Conservation (phyloP, 345 rosid species). For the Eucalyptus marginata region DNA sequence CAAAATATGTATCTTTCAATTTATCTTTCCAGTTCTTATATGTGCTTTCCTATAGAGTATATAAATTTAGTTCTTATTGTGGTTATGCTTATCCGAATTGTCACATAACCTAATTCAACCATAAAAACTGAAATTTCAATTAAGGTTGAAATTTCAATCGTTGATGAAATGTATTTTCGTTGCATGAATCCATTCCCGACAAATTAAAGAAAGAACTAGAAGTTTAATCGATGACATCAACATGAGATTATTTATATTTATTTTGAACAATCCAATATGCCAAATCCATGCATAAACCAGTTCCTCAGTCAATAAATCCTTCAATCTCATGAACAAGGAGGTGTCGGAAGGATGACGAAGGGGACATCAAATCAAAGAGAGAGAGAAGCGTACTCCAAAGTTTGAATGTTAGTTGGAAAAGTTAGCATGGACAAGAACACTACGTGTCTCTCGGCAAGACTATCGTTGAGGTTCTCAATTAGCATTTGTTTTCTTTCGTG, state of each 20-base stretch:
- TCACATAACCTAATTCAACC: not conserved
- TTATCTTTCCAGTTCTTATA: not conserved
- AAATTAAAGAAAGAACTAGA: not conserved
- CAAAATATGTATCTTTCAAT: not conserved
- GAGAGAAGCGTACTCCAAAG: not conserved
- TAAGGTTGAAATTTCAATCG: fast-evolving
- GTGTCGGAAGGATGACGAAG: not conserved
- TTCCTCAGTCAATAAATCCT: not conserved
- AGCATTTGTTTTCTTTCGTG: too few relatives aligned
- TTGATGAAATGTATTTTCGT: not conserved
- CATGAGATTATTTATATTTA: not conserved
- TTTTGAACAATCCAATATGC: not conserved
- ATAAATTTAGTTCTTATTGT: not conserved
- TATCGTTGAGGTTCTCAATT: not conserved
- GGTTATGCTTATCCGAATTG: not conserved
- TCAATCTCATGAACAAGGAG: not conserved
- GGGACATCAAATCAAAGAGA: not conserved
- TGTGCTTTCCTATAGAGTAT: not conserved
- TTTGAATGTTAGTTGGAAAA: not conserved
- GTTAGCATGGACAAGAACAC: not conserved
- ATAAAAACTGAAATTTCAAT: not conserved
- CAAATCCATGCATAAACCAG: not conserved
- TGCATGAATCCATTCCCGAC: too few relatives aligned
- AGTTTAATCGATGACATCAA: not conserved
- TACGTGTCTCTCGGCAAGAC: not conserved